Conservation (phyloP, 2,329 filamentous ascomycete genomes). For the Cadophora gregata region DNA sequence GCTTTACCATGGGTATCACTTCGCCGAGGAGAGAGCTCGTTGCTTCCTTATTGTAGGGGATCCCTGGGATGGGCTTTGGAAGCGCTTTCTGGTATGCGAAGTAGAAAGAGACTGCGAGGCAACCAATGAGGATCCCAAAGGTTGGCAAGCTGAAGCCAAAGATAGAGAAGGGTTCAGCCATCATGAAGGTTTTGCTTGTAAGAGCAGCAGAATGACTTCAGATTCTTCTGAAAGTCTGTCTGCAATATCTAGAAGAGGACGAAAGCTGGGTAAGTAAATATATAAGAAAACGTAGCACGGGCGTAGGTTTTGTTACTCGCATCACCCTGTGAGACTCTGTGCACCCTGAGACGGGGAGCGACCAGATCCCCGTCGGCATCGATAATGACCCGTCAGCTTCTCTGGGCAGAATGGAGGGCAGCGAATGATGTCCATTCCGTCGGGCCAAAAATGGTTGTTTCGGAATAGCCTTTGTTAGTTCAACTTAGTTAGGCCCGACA, state of each 20-base stretch:
- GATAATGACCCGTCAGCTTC: conserved; percentile 11
- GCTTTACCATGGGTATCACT: conserved; percentile 18
- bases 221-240: too few relatives aligned
- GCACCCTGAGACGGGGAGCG: background rate
- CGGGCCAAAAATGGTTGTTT: background rate
- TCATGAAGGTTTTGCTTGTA: background rate
- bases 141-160: conserved; percentile 1
- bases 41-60: conserved; percentile 28
- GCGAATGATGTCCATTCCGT: background rate
- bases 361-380: background rate
- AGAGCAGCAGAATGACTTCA: background rate
- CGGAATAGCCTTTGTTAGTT: background rate
- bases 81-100: conserved; percentile 17
- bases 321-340: background rate
- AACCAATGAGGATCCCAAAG: background rate
- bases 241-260: too few relatives aligned
- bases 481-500: background rate
- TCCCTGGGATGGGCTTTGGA: conserved; percentile 29
- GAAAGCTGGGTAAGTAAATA: background rate
- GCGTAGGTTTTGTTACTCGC: background rate
- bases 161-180: background rate
- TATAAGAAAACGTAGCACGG: background rate
- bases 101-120: conserved; percentile 11
- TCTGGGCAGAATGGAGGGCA: background rate
- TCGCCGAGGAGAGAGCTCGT: conserved; percentile 24